Evolutionary conservation across 129 eudicot genomes (phyloP).

Genomic region (Smallanthus sonchifolius): DNA sequence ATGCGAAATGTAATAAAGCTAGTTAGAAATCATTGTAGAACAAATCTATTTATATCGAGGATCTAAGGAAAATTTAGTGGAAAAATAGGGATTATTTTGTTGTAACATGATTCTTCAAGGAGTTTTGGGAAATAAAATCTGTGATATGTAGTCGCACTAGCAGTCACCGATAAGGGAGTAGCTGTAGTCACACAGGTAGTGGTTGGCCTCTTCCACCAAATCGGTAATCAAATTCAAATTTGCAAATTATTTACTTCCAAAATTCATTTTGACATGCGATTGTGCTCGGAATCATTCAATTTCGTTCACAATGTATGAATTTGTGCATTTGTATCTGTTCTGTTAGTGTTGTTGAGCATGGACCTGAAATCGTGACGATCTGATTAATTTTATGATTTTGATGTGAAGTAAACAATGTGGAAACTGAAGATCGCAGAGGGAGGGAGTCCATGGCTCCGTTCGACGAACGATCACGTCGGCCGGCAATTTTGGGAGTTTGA

Average conservation of each 20-base stretch:
- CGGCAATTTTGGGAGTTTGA: constrained; percentile 90
- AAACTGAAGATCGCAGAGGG: constrained; percentile 73
- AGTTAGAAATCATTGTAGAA: neutral
- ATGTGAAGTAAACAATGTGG: constrained; percentile 56
- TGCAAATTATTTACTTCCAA: constrained; percentile 11
- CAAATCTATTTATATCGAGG: neutral
- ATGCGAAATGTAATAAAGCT: neutral
- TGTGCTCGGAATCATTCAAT: neutral
- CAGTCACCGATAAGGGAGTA: neutral
- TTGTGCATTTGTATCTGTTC: neutral
- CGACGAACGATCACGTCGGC: constrained; percentile 63
- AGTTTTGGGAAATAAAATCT: neutral
- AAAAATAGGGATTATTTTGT: neutral
- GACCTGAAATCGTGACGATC: constrained; percentile 5
- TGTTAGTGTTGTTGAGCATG: constrained; percentile 16
- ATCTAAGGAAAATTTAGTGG: neutral
- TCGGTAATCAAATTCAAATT: constrained; percentile 16
- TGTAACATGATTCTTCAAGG: constrained; percentile 3
- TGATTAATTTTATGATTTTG: constrained; percentile 1
- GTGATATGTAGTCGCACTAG: constrained; percentile 8
- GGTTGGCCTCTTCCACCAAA: constrained; percentile 5
- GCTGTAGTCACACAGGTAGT: constrained; percentile 15
- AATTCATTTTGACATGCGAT: neutral
- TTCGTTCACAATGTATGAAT: constrained; percentile 17
- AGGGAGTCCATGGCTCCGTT: constrained; percentile 71